Evolutionary conservation across 2,329 filamentous ascomycete genomes (phyloP).

Genomic region (Pyrenophora graminea): DNA sequence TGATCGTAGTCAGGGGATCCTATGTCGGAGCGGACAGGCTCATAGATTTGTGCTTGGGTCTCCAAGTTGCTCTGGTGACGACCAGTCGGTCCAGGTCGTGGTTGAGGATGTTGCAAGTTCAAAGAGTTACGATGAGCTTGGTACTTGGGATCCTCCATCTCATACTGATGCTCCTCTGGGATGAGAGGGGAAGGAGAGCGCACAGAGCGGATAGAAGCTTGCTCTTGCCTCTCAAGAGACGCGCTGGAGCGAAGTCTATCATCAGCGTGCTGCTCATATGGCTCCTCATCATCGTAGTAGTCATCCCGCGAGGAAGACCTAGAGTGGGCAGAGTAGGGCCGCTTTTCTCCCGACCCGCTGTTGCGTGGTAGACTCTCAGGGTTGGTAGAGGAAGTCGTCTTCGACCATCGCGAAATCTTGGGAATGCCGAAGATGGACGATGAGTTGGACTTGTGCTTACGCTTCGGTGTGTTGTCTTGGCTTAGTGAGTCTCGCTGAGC

Average conservation of each 20-base stretch:
- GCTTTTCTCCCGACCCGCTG: slow-evolving; percentile 62
- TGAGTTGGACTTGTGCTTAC: slow-evolving; percentile 85
- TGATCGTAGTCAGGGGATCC: slow-evolving; percentile 50
- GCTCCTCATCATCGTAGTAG: slow-evolving; percentile 62
- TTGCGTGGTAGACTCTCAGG: slow-evolving; percentile 72
- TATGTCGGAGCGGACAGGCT: slow-evolving; percentile 42
- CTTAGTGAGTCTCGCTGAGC: slow-evolving; percentile 58
- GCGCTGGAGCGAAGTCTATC: slow-evolving; percentile 56
- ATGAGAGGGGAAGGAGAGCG: slow-evolving; percentile 58
- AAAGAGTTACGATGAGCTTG: slow-evolving; percentile 80
- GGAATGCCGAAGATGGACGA: slow-evolving; percentile 75
- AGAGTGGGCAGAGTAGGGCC: slow-evolving; percentile 68
- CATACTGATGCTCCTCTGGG: slow-evolving; percentile 55
- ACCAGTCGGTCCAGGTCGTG: slow-evolving; percentile 72
- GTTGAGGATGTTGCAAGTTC: slow-evolving; percentile 79
- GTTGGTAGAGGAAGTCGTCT: slow-evolving; percentile 88
- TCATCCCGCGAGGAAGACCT: slow-evolving; percentile 77
- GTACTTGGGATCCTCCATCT: slow-evolving; percentile 72
- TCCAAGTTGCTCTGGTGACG: slow-evolving; percentile 76
- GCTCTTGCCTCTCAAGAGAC: slow-evolving; percentile 35
- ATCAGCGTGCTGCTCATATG: slow-evolving; percentile 61
- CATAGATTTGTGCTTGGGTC: slow-evolving; percentile 71
- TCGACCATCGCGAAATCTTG: slow-evolving; percentile 96
- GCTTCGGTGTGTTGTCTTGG: slow-evolving; percentile 78
- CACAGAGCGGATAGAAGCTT: slow-evolving; percentile 35